phyloP scores from a whole-genome alignment of 2,329 filamentous ascomycete species.

The Rutstroemia sp. region DNA sequence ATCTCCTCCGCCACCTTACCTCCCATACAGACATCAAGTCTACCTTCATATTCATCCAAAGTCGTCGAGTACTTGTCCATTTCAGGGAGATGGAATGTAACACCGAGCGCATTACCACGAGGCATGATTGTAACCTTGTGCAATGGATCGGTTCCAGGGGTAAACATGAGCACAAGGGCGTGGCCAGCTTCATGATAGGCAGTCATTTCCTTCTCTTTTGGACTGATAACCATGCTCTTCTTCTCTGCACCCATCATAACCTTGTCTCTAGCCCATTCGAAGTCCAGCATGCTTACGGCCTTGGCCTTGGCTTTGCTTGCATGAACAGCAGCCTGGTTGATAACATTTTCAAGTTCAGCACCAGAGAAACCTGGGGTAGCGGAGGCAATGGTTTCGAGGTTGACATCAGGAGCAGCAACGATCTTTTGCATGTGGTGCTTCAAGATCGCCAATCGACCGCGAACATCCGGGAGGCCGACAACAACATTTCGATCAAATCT shows the following conservation, averaged over 20 bases:
- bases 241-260: constrained; percentile 95
- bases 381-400: constrained; percentile 74
- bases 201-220: constrained; percentile 93
- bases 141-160: constrained; percentile 62
- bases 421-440: constrained; percentile 92
- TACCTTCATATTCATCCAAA: constrained; percentile 74
- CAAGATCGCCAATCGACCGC: constrained; percentile 85
- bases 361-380: constrained; percentile 90
- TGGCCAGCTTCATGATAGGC: constrained; percentile 96
- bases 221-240: constrained; percentile 79
- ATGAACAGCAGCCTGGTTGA: constrained; percentile 91
- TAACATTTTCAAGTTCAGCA: constrained; percentile 91
- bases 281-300: constrained; percentile 68
- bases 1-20: constrained; percentile 89
- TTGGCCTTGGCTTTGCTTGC: constrained; percentile 81
- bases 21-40: constrained; percentile 74
- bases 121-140: constrained; percentile 98
- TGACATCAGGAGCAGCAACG: constrained; percentile 71
- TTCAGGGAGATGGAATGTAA: constrained; percentile 81
- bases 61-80: constrained; percentile 88
- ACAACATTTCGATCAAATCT: constrained; percentile 91
- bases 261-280: constrained; percentile 98
- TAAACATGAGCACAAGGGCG: constrained; percentile 81
- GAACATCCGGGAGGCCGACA: constrained; percentile 85
- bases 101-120: constrained; percentile 75